phyloP scores from a whole-genome alignment of 1,284 basidiomycete genomes.

The Coniferiporia sulphurascens region DNA sequence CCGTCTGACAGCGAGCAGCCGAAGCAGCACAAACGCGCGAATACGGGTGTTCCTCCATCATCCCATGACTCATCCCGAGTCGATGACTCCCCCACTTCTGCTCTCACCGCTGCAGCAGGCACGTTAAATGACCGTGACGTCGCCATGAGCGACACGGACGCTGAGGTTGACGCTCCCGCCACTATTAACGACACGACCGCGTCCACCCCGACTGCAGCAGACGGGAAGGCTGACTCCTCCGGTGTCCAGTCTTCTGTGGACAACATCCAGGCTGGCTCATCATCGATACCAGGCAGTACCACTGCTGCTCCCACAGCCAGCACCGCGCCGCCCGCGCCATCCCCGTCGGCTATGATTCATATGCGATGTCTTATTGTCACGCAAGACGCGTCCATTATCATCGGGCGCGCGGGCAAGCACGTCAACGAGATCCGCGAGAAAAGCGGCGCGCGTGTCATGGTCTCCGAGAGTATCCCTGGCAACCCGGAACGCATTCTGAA shows the following conservation, averaged over 20 bases:
- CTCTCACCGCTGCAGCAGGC: constrained; percentile 36
- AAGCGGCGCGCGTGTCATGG: constrained; percentile 91
- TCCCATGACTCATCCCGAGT: constrained; percentile 19
- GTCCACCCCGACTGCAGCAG: constrained; percentile 46
- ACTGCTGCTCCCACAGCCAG: constrained; percentile 35
- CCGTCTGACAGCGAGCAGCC: constrained; percentile 76
- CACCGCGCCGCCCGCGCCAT: constrained; percentile 25
- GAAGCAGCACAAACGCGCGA: constrained; percentile 76
- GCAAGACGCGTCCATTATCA: constrained; percentile 98
- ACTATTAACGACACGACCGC: constrained; percentile 47
- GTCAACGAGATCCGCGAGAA: constrained; percentile 99
- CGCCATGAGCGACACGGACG: constrained; percentile 41
- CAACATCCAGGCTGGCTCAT: constrained; percentile 21
- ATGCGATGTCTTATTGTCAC: constrained; percentile 98
- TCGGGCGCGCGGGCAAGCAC: constrained; percentile 93
- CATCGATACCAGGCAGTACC: constrained; percentile 22
- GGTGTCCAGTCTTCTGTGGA: constrained; percentile 24
- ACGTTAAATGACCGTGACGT: constrained; percentile 41
- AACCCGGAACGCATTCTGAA: constrained; percentile 98
- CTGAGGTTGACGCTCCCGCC: constrained; percentile 36
- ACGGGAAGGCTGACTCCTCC: constrained; percentile 29
- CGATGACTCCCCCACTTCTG: constrained; percentile 30
- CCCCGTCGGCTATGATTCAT: constrained; percentile 75
- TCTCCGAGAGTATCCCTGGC: constrained; percentile 94
- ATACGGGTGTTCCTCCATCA: constrained; percentile 54